phyloP scores from a whole-genome alignment of 306 rosid species.

The Arachis hypogaea region DNA sequence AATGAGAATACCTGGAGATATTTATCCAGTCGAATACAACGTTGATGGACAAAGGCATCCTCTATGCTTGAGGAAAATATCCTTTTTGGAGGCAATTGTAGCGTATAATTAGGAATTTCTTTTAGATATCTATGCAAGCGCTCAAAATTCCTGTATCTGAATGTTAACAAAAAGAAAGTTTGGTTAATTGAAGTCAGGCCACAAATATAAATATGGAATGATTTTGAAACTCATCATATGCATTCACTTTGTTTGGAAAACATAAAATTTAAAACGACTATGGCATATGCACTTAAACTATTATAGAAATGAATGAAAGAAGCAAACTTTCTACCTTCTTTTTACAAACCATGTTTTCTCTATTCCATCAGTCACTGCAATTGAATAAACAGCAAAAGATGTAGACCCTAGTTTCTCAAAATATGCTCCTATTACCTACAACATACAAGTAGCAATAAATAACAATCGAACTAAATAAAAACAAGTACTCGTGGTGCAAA shows the following conservation, averaged over 20 bases:
- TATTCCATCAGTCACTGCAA: conserved; percentile 87
- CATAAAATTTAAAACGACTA: conserved; percentile 28
- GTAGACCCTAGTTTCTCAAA: conserved; percentile 94
- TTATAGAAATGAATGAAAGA: conserved; percentile 32
- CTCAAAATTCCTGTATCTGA: conserved; percentile 97
- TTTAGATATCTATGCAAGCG: conserved; percentile 90
- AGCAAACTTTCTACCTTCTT: conserved; percentile 67
- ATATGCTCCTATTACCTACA: conserved; percentile 95
- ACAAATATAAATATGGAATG: conserved; percentile 22
- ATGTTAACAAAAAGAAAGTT: conserved; percentile 30
- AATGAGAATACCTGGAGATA: conserved; percentile 74
- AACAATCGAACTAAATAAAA: conserved; percentile 32
- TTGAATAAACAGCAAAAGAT: conserved; percentile 96
- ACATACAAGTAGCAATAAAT: conserved; percentile 30
- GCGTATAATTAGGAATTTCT: conserved; percentile 84
- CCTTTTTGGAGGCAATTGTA: conserved; percentile 96
- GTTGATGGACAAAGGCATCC: conserved; percentile 94
- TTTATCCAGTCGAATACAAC: conserved; percentile 91
- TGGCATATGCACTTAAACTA: conserved; percentile 6
- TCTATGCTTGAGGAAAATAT: conserved; percentile 98
- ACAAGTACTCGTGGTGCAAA: neutral
- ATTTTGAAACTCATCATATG: conserved; percentile 28
- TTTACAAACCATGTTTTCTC: conserved; percentile 92
- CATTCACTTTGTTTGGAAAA: conserved; percentile 3
- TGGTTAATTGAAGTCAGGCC: conserved; percentile 17